Evolutionary conservation across 352 stramenopile genomes (phyloP).

Genomic region (Phytophthora hybrid): DNA sequence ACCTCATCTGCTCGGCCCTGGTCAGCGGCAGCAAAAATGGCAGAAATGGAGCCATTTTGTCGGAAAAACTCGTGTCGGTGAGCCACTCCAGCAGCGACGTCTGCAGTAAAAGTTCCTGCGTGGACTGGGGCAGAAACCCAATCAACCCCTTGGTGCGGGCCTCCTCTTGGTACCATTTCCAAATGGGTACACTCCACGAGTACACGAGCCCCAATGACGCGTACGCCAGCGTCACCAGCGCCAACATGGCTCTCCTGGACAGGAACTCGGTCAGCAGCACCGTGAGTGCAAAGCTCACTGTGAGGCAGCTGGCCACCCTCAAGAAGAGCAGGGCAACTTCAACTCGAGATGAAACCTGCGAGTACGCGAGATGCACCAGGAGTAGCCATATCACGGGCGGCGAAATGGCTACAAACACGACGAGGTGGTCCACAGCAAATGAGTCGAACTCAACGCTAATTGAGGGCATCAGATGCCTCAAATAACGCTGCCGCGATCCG

Average conservation of each 20-base stretch:
- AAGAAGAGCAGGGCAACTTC: conserved; percentile 67
- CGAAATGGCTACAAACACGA: conserved; percentile 73
- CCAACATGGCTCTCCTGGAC: conserved; percentile 75
- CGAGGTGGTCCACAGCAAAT: conserved; percentile 74
- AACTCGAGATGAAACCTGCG: conserved; percentile 50
- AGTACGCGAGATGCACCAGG: conserved; percentile 73
- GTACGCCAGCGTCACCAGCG: conserved; percentile 72
- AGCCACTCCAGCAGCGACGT: conserved; percentile 88
- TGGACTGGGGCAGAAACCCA: conserved; percentile 60
- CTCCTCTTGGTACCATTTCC: conserved; percentile 81
- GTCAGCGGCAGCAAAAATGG: conserved; percentile 82
- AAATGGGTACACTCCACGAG: conserved; percentile 80
- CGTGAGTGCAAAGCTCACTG: conserved; percentile 71
- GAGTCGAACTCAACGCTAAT: conserved; percentile 57
- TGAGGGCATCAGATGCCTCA: conserved; percentile 57
- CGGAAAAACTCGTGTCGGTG: conserved; percentile 76
- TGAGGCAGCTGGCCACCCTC: conserved; percentile 70
- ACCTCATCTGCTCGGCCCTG: conserved; percentile 65
- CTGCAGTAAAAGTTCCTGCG: conserved; percentile 71
- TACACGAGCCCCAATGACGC: conserved; percentile 72
- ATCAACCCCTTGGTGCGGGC: conserved; percentile 64
- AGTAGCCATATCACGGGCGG: conserved; percentile 72
- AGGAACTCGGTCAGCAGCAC: conserved; percentile 84
- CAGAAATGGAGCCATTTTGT: conserved; percentile 74
- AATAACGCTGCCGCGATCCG: conserved; percentile 58